These are phyloP conservation scores for Arctium lappa DNA, from an alignment of 129 eudicot species.

Conservation along the genomic window DNA sequence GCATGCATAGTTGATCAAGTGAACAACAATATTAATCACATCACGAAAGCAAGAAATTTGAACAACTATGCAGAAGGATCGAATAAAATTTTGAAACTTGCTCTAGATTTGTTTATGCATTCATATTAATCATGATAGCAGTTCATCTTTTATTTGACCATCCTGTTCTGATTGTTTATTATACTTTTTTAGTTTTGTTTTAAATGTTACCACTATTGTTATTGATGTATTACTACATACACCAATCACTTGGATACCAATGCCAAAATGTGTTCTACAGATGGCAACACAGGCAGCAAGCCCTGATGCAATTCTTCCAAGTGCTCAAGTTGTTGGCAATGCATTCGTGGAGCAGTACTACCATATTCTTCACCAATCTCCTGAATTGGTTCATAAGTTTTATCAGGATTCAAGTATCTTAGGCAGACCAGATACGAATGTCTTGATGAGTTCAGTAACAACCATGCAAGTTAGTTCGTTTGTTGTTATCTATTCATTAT, in stretches of 20 bases:
- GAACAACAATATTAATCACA: too few relatives aligned
- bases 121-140: not conserved
- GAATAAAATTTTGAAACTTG: not conserved
- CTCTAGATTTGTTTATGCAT: not conserved
- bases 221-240: not conserved
- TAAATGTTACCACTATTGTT: not conserved
- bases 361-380: constrained; percentile 78
- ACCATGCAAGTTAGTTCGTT: constrained; percentile 65
- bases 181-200: not conserved
- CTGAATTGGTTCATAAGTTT: constrained; percentile 67
- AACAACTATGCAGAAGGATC: not conserved
- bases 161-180: not conserved
- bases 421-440: constrained; percentile 69
- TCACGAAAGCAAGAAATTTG: too few relatives aligned
- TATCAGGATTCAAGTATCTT: constrained; percentile 78
- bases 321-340: constrained; percentile 83
- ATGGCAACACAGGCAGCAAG: constrained; percentile 67
- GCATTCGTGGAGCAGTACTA: constrained; percentile 90
- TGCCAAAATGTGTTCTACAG: constrained; percentile 26
- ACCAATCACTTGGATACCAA: not conserved
- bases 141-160: not conserved
- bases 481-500: not conserved
- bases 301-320: constrained; percentile 49
- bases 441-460: constrained; percentile 59
- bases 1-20: too few relatives aligned